These are phyloP conservation scores for Talinum fruticosum DNA, from an alignment of 148 eudicot species.

Conservation along the genomic window DNA sequence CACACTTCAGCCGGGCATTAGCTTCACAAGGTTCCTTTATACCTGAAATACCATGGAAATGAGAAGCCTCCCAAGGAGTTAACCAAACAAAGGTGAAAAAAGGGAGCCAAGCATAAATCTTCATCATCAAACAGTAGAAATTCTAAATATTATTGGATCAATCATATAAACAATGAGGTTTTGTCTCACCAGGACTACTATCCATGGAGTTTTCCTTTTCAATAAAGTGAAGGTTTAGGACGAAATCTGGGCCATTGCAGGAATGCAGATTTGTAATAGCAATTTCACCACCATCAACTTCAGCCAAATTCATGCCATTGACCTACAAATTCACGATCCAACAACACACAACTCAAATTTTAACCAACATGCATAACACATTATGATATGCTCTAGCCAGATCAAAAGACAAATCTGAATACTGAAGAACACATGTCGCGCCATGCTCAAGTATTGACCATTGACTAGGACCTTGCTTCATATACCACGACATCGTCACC, in stretches of 20 bases:
- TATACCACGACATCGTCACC: background rate
- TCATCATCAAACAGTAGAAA: background rate
- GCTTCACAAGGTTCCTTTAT: constrained; percentile 37
- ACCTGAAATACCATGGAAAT: constrained; percentile 29
- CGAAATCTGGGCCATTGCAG: constrained; percentile 68
- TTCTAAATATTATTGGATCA: background rate
- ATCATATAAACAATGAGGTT: background rate
- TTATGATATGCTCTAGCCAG: background rate
- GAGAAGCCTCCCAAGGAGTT: background rate
- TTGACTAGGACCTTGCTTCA: background rate
- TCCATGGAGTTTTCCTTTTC: constrained; percentile 23
- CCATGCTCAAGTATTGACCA: background rate
- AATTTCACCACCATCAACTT: constrained; percentile 62
- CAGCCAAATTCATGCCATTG: constrained; percentile 57
- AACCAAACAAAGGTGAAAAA: background rate
- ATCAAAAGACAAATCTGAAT: background rate
- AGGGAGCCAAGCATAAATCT: background rate
- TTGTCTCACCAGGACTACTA: constrained; percentile 31
- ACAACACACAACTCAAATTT: background rate
- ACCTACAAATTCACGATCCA: constrained; percentile 43
- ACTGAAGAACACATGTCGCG: background rate
- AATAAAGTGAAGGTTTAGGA: constrained; percentile 41
- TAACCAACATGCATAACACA: background rate
- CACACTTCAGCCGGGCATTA: constrained; percentile 59
- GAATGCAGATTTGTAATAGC: constrained; percentile 68